phyloP scores from a whole-genome alignment of 129 eudicot species.

The Centella asiatica region DNA sequence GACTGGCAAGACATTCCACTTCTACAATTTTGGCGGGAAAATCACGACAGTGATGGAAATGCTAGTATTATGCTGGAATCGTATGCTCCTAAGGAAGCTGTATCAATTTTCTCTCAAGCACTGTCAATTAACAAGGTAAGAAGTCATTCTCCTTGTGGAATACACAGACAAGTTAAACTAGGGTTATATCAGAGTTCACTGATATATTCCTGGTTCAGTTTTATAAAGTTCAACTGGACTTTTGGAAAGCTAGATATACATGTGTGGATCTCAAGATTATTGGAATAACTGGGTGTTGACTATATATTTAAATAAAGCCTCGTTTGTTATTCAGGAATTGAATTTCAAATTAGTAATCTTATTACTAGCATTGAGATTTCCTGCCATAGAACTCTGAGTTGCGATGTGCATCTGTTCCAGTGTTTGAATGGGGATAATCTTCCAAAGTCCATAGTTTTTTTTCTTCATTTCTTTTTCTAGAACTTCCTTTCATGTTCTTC shows the following conservation, averaged over 20 bases:
- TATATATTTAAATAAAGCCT: neutral
- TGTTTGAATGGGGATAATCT: no score
- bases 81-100: constrained; percentile 48
- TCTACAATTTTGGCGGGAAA: constrained; percentile 74
- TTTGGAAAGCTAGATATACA: neutral
- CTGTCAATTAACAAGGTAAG: constrained; percentile 76
- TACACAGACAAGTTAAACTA: neutral
- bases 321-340: no score
- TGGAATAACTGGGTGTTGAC: neutral
- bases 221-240: neutral
- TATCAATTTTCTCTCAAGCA: constrained; percentile 55
- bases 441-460: no score
- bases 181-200: neutral
- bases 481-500: no score
- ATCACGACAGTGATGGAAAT: constrained; percentile 38
- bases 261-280: neutral
- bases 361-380: no score
- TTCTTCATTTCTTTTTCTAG: no score
- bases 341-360: no score
- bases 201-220: neutral
- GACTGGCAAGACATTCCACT: constrained; percentile 72
- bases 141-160: neutral
- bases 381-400: no score
- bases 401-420: no score
- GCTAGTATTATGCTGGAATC: constrained; percentile 57